These are phyloP conservation scores for Phanerochaete carnosa DNA, from an alignment of 768 basidiomycete genomes.

Conservation along the genomic window DNA sequence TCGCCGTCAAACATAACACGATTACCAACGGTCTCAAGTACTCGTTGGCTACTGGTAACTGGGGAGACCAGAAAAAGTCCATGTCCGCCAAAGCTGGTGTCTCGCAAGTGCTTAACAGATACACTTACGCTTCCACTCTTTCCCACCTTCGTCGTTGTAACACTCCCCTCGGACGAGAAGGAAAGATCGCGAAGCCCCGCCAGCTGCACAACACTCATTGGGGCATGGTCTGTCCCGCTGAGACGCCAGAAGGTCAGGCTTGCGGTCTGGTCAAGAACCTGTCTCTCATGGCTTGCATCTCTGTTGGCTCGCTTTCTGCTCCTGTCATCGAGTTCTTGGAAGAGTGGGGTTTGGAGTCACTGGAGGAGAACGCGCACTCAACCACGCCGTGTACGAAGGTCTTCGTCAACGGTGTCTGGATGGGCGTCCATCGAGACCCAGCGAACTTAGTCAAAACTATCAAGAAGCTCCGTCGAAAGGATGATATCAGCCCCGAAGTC, in stretches of 20 bases:
- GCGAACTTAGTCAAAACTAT: conserved; percentile 90
- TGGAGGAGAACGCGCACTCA: conserved; percentile 91
- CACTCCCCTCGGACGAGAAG: conserved; percentile 96
- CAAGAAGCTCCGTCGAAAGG: conserved; percentile 87
- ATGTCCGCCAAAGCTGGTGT: conserved; percentile 98
- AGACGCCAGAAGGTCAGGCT: conserved; percentile 99
- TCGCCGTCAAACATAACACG: conserved; percentile 94
- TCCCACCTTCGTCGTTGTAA: conserved; percentile 98
- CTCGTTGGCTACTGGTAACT: conserved; percentile 97
- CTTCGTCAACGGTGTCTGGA: conserved; percentile 99
- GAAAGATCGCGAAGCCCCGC: conserved; percentile 98
- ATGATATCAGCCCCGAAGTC: conserved; percentile 94
- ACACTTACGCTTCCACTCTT: conserved; percentile 97
- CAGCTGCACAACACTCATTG: conserved; percentile 99
- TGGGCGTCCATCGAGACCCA: conserved; percentile 96
- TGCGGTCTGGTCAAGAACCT: conserved; percentile 99
- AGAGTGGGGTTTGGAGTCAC: conserved; percentile 94
- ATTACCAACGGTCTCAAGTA: conserved; percentile 99
- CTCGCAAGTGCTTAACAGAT: conserved; percentile 96
- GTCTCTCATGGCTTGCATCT: conserved; percentile 96
- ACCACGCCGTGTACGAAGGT: conserved; percentile 88
- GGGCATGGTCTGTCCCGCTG: conserved; percentile 99
- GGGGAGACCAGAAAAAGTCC: conserved; percentile 99
- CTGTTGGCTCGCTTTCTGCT: conserved; percentile 92
- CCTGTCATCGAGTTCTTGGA: conserved; percentile 98